Conservation (phyloP, 306 rosid species). For the Mimosa bimucronata region DNA sequence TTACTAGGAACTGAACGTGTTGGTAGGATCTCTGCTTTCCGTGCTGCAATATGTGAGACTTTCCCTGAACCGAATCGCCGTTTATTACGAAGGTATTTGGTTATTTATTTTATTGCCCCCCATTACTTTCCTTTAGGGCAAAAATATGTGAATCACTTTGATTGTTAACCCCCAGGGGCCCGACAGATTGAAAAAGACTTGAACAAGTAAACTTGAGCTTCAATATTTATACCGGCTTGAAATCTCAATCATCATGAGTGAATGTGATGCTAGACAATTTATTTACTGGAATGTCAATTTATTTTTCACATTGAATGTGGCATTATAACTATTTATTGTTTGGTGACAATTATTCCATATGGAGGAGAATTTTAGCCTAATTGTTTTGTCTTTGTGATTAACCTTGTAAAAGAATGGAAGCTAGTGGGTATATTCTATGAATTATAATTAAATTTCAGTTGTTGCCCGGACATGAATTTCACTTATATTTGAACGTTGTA, state of each 20-base stretch:
- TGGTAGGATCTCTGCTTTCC: constrained; percentile 62
- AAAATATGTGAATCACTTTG: no score
- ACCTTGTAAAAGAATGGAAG: neutral
- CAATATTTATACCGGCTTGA: neutral
- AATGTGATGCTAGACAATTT: constrained; percentile 4
- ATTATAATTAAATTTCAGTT: neutral
- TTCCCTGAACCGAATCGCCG: constrained; percentile 81
- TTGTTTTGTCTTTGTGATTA: neutral
- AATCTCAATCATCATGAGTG: neutral
- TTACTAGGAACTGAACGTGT: constrained; percentile 59
- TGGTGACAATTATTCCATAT: constrained; percentile 10
- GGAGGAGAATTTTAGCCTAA: constrained; percentile 1
- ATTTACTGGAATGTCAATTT: neutral
- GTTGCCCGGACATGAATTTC: neutral
- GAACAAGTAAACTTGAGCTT: neutral
- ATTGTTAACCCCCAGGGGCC: no score
- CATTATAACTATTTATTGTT: neutral
- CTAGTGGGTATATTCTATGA: neutral
- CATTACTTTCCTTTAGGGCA: constrained; percentile 10
- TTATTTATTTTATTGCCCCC: neutral
- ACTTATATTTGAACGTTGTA: neutral
- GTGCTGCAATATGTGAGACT: constrained; percentile 69
- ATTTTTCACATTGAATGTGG: constrained; percentile 11
- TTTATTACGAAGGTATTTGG: constrained; percentile 65
- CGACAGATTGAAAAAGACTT: neutral